These are phyloP conservation scores for Saturnispora silvae DNA, from an alignment of 805 yeast genomes.

Conservation along the genomic window DNA sequence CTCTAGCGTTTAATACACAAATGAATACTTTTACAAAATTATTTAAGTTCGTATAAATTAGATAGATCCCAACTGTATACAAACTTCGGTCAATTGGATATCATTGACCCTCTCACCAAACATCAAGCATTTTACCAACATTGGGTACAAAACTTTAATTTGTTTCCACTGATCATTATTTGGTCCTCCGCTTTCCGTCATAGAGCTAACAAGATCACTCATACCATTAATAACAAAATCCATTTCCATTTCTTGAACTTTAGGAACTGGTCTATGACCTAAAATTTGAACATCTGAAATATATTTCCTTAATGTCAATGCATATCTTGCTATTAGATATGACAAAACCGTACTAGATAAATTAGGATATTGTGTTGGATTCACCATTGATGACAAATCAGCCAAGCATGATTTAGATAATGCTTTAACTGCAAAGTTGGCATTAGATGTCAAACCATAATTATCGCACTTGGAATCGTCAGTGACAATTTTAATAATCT, in stretches of 20 bases:
- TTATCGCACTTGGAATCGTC: constrained; percentile 35
- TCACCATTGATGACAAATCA: constrained; percentile 37
- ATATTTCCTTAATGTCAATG: constrained; percentile 52
- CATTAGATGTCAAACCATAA: constrained; percentile 55
- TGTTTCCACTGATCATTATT: too few relatives aligned
- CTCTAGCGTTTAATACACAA: too few relatives aligned
- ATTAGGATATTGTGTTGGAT: constrained; percentile 15
- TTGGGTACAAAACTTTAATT: constrained; percentile 7
- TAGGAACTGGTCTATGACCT: constrained; percentile 54
- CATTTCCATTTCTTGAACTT: constrained; percentile 58
- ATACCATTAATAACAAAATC: constrained; percentile 35
- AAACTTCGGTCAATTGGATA: not conserved
- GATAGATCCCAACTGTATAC: constrained; percentile 2
- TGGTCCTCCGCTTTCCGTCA: too few relatives aligned
- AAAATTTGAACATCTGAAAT: constrained; percentile 52
- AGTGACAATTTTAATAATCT: constrained; percentile 19
- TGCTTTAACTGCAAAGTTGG: constrained; percentile 32
- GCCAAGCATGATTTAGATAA: constrained; percentile 48
- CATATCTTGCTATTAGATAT: constrained; percentile 45
- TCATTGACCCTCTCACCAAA: not conserved
- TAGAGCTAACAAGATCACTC: not conserved
- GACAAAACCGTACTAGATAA: constrained; percentile 28
- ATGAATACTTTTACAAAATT: too few relatives aligned
- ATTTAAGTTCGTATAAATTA: too few relatives aligned
- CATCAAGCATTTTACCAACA: constrained; percentile 2